A percentile compares a stretch with the other conserved stretches of the same genome.
Evolutionary conservation across 2,329 filamentous ascomycete species (phyloP).

Genomic region (Clonostachys byssicola): DNA sequence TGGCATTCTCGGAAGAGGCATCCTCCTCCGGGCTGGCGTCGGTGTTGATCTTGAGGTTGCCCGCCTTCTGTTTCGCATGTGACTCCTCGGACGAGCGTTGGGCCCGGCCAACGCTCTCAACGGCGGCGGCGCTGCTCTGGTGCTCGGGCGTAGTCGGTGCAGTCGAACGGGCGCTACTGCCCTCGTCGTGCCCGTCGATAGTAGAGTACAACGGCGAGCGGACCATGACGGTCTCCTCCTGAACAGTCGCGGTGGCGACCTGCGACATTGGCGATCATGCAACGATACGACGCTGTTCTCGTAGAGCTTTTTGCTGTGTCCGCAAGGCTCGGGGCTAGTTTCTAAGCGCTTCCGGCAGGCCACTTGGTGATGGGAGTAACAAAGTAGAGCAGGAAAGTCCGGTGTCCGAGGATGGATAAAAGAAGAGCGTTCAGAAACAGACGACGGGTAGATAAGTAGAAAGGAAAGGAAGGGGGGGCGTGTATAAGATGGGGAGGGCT

Average conservation of each 20-base stretch:
- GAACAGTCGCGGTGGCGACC: slow-evolving; percentile 1
- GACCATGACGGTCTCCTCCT: slow-evolving; percentile 2
- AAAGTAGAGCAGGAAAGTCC: too few relatives aligned
- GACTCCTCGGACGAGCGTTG: slow-evolving; percentile 25
- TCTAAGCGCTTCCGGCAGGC: too few relatives aligned
- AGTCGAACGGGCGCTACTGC: too few relatives aligned
- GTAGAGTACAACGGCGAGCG: background rate
- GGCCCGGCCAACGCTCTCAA: background rate
- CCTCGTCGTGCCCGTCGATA: too few relatives aligned
- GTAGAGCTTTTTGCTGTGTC: too few relatives aligned
- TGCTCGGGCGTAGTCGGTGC: background rate
- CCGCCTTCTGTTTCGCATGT: slow-evolving; percentile 29
- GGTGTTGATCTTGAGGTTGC: slow-evolving; percentile 19
- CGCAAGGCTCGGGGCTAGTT: too few relatives aligned
- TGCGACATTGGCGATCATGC: background rate
- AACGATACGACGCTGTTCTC: background rate
- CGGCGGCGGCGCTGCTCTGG: background rate
- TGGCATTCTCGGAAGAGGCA: slow-evolving; percentile 28
- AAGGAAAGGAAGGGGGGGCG: too few relatives aligned
- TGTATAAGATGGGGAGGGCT: too few relatives aligned
- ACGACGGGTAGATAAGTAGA: too few relatives aligned
- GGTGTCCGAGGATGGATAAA: too few relatives aligned
- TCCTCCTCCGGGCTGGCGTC: slow-evolving; percentile 15
- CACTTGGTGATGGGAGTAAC: too few relatives aligned
- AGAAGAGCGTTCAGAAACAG: too few relatives aligned